Evolutionary conservation across 306 rosid species (phyloP), one percentile per base, ranked within the genome.

Genomic region (Medicago ruthenica): DNA sequence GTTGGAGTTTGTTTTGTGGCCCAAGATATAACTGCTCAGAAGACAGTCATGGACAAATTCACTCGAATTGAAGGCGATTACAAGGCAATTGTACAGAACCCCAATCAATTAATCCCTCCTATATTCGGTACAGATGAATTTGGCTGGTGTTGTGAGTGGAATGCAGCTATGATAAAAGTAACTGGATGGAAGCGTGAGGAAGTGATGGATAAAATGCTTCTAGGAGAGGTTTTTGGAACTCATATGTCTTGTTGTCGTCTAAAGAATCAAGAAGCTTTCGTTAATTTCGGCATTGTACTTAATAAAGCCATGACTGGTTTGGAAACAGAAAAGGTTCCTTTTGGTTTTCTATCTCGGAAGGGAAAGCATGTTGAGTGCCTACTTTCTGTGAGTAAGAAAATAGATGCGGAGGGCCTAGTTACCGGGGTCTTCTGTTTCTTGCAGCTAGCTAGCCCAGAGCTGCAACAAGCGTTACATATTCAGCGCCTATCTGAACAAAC

Each of bases 131-230:
- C 87, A 27, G 98, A 92, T 84, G 96, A 90, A 88, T 95, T 95
- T 76, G 97, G 98, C 79, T 95, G 98, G 98, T 92, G 98, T 76
- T 88, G 90, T 42, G 98, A 95, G 81, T 92, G 98, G 98, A 95
- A 95, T 77, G 84, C 88, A 60, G 98, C 98, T 16, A 95, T 95
- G 97, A 77, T 86, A 9, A 89, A 86, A 80, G 51, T 92, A 77
- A 95, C 96, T 24, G 99, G 97, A 24, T 95, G 97, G 99, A 89
- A 83, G 77, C 86, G 99, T 15, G 96, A 88, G 77, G 93, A 92
- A 66, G 91, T 90, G 14, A 84, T 95, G 65, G 92, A 92, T 80
- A 95, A 95, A 82, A 92, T 92, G 97, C 97, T 95, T 76, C 72
- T 92, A 79, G 99, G 97, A 36, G 97, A 95, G 85, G 97, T 92